Base-by-base conservation (phyloP, 192 early-diverging fungal genomes). In the Dispira simplex region DNA sequence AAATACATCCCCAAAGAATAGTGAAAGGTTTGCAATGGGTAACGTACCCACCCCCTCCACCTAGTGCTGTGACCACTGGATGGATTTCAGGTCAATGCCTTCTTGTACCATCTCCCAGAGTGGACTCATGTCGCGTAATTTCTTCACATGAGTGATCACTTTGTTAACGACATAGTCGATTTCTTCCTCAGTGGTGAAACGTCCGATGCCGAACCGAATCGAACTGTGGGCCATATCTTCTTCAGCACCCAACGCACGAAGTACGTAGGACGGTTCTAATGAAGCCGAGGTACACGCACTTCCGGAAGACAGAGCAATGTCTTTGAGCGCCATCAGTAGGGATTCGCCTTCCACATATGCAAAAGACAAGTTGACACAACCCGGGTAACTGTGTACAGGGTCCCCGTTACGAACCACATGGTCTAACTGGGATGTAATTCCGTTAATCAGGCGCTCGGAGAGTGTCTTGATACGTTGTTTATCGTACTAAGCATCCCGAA, bases 71-170 rank as follows among this genome's bases (percentile, higher is more conserved):
- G 83, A 76, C 92, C 92, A 94, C 78, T 94, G 81, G 65, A 94
- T 94, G 44, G 78, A 77, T 79, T 92, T 92, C 65, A 94, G 68
- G 69, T 94, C 92, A 65, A 94, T 89, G 6, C 92, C 92, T 56
- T 94, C 92, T 69, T 91, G 90, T 62, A 84, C 86, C 95, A 98
- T 98, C 73, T 98, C 95, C 93, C 93, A 98, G 51, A 98, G 79
- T 18, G 95, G 95, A 64, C 86, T 89, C 92, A 98, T 94, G 59
- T 98, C 95, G 49, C 95, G 75, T 67, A 98, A 70, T 63, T 84
- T 83, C 57, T 83, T 83, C 11, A 98, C 95, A 64, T 92, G 88
- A 11, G 77, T 74, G 25, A 82, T 77, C 11, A 98, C 92, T 46
- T 82, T 80, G 11, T 85, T 70, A 14, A 95, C 75, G 9, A 92